A percentile compares a stretch with the other conserved stretches of the same genome.
Conservation (phyloP, 345 rosid genomes). For the Eucalyptus guilfoylei region DNA sequence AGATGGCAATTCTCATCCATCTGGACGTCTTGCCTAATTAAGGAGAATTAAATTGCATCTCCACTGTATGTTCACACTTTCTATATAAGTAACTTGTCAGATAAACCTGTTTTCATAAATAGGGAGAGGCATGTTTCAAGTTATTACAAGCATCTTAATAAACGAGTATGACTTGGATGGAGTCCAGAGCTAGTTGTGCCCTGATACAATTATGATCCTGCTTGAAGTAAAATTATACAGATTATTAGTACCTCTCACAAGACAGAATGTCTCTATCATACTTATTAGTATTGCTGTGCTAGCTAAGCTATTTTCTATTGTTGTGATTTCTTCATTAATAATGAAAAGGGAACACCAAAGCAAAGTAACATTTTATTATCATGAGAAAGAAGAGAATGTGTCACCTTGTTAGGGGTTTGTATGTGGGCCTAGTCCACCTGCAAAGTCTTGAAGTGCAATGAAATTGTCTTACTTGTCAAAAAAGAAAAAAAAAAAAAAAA, state of each 20-base stretch:
- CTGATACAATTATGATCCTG: not conserved
- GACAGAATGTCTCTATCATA: not conserved
- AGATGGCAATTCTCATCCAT: not conserved
- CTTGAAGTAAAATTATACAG: not conserved
- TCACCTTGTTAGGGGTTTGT: not conserved
- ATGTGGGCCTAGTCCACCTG: not conserved
- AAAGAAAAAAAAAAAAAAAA: fast-evolving
- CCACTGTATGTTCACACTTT: not conserved
- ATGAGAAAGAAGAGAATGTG: not conserved
- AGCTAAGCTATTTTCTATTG: not conserved
- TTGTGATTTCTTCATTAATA: not conserved
- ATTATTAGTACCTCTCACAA: not conserved
- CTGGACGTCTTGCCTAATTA: not conserved
- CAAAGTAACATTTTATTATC: not conserved
- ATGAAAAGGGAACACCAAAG: not conserved
- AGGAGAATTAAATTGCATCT: not conserved
- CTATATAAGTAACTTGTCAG: not conserved
- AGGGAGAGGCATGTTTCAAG: not conserved
- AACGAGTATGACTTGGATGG: not conserved
- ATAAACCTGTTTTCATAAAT: not conserved
- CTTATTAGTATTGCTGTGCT: not conserved
- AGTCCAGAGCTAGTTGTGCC: not conserved
- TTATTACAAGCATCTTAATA: not conserved
- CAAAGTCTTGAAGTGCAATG: not conserved
- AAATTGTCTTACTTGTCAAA: not conserved